Conservation (phyloP, 2,329 filamentous ascomycete species). For the Cytospora leucostoma region DNA sequence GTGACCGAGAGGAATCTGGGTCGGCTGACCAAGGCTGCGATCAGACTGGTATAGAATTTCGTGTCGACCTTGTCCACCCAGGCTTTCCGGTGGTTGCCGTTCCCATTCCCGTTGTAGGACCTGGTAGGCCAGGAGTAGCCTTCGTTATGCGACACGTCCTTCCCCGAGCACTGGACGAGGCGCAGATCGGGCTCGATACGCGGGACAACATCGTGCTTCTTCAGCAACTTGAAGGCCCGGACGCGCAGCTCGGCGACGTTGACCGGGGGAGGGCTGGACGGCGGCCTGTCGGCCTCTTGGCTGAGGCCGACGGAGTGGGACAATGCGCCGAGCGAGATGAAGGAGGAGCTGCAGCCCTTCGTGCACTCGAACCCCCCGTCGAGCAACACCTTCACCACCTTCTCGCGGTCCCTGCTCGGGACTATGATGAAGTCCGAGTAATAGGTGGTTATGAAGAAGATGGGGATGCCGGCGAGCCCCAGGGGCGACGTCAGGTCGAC, state of each 20-base stretch:
- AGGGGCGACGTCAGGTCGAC: slow-evolving; percentile 89
- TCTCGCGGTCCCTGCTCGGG: slow-evolving; percentile 70
- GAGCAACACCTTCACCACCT: slow-evolving; percentile 75
- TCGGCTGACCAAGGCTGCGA: slow-evolving; percentile 60
- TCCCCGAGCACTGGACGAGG: slow-evolving; percentile 80
- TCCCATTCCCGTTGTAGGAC: slow-evolving; percentile 42
- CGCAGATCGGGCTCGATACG: slow-evolving; percentile 68
- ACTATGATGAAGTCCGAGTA: slow-evolving; percentile 97
- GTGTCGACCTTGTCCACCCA: slow-evolving; percentile 65
- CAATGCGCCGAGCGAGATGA: slow-evolving; percentile 55
- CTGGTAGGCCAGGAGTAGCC: slow-evolving; percentile 39
- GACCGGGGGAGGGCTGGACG: slow-evolving; percentile 74
- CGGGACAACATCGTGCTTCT: slow-evolving; percentile 72
- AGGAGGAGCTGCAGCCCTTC: slow-evolving; percentile 65
- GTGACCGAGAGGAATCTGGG: slow-evolving; percentile 75
- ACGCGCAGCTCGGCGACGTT: slow-evolving; percentile 77
- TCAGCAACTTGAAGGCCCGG: slow-evolving; percentile 82
- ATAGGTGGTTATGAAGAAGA: slow-evolving; percentile 98
- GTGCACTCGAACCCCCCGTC: slow-evolving; percentile 83
- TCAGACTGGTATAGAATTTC: slow-evolving; percentile 62
- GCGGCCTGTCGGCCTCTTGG: slow-evolving; percentile 40
- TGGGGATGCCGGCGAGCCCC: slow-evolving; percentile 87
- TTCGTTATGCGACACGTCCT: slow-evolving; percentile 45
- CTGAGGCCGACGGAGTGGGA: slow-evolving; percentile 39
- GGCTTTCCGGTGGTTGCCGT: slow-evolving; percentile 39